These are phyloP conservation scores for Diophrys appendiculata DNA, from an alignment of 73 alveolate genomes.

Conservation along the genomic window DNA sequence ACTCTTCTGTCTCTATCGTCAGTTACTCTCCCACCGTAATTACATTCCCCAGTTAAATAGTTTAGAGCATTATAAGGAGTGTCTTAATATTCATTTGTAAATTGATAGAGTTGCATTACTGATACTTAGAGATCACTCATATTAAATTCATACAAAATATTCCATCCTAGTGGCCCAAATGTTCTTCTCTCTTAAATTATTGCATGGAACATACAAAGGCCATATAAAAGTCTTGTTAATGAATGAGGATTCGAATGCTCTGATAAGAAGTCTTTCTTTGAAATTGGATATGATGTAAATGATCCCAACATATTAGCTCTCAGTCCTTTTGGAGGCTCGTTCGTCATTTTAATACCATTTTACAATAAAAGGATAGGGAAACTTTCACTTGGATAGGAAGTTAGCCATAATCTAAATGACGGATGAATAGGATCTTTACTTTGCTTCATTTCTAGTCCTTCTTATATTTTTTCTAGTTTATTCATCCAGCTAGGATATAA, in stretches of 20 bases:
- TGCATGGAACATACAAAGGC: slow-evolving; percentile 83
- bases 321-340: slow-evolving; percentile 94
- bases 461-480: slow-evolving; percentile 73
- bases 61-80: slow-evolving; percentile 97
- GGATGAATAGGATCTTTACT: slow-evolving; percentile 78
- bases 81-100: slow-evolving; percentile 89
- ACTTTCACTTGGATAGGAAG: slow-evolving; percentile 81
- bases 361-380: slow-evolving; percentile 88
- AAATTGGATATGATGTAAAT: slow-evolving; percentile 61
- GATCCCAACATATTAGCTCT: slow-evolving; percentile 83
- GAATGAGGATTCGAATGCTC: slow-evolving; percentile 73
- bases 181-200: slow-evolving; percentile 75
- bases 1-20: slow-evolving; percentile 99
- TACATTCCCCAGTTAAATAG: slow-evolving; percentile 98
- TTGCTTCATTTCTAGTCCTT: slow-evolving; percentile 72
- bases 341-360: slow-evolving; percentile 94
- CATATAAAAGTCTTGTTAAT: slow-evolving; percentile 72
- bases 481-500: slow-evolving; percentile 73
- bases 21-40: slow-evolving; percentile 99
- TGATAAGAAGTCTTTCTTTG: slow-evolving; percentile 62
- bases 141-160: slow-evolving; percentile 90
- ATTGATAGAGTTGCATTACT: slow-evolving; percentile 87
- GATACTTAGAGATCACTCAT: slow-evolving; percentile 90
- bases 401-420: slow-evolving; percentile 90
- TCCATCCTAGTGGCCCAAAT: slow-evolving; percentile 93